Evolutionary conservation across 257 asterid genomes (phyloP).

Genomic region (Nicotiana noctiflora): DNA sequence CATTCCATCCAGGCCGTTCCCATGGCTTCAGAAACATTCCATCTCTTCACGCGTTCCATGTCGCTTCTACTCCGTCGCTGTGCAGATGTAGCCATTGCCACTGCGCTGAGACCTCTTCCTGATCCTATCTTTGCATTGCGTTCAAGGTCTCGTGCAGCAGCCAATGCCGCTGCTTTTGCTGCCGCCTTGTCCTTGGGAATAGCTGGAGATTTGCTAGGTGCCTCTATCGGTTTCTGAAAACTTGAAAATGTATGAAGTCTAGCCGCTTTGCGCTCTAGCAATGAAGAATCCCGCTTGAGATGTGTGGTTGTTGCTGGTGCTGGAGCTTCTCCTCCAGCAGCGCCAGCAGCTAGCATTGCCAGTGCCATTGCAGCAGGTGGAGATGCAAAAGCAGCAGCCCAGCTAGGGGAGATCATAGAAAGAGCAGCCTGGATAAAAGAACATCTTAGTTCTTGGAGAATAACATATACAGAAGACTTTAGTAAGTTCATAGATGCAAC

Average conservation of each 20-base stretch:
- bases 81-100: constrained; percentile 98
- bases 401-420: constrained; percentile 91
- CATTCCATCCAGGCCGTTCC: constrained; percentile 98
- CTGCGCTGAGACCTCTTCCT: constrained; percentile 99
- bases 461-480: background rate
- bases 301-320: constrained; percentile 57
- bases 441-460: constrained; percentile 2
- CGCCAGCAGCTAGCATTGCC: constrained; percentile 99
- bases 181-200: constrained; percentile 93
- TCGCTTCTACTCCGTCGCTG: constrained; percentile 82
- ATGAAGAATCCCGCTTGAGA: constrained; percentile 90
- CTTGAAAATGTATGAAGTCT: constrained; percentile 88
- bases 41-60: constrained; percentile 80
- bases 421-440: constrained; percentile 69
- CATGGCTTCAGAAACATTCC: constrained; percentile 98
- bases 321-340: constrained; percentile 83
- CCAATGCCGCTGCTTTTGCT: constrained; percentile 97
- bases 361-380: constrained; percentile 99
- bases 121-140: constrained; percentile 98
- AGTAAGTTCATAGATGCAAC: background rate
- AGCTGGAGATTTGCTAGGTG: constrained; percentile 58
- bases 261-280: constrained; percentile 77
- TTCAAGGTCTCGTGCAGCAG: constrained; percentile 98
- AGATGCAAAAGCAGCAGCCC: constrained; percentile 99
- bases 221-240: constrained; percentile 83